These are phyloP conservation scores for Cystofilobasidium capitatum DNA, from an alignment of 768 basidiomycete species.

Conservation along the genomic window DNA sequence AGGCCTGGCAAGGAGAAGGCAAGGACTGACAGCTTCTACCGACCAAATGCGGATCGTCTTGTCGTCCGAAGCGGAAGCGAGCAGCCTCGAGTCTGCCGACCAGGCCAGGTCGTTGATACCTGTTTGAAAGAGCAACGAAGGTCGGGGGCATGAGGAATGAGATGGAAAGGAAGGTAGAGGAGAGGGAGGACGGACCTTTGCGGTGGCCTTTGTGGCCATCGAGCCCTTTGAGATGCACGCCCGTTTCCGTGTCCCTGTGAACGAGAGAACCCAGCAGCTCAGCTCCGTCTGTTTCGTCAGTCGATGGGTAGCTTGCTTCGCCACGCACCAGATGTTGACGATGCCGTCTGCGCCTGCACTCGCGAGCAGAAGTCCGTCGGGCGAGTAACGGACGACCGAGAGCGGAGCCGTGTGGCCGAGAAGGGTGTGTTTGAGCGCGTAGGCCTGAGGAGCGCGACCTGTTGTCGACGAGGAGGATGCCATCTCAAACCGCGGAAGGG, in stretches of 20 bases:
- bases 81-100: conserved; percentile 67
- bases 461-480: too few species aligned
- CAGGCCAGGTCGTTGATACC: conserved; percentile 88
- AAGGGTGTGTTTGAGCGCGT: conserved; percentile 13
- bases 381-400: conserved; percentile 79
- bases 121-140: conserved; percentile 35
- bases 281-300: neutral
- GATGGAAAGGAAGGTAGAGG: conserved; percentile 41
- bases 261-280: neutral
- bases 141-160: conserved; percentile 29
- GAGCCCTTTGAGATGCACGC: conserved; percentile 44
- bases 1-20: neutral
- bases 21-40: conserved; percentile 50
- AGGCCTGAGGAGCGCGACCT: neutral
- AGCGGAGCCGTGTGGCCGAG: conserved; percentile 70
- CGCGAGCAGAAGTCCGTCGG: conserved; percentile 68
- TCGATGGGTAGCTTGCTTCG: neutral
- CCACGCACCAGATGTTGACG: conserved; percentile 9
- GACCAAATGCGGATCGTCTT: conserved; percentile 79
- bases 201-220: conserved; percentile 28
- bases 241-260: conserved; percentile 9
- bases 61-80: conserved; percentile 92
- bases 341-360: conserved; percentile 11
- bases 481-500: neutral
- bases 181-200: conserved; percentile 30